Base-by-base conservation (phyloP, 306 rosid species). In the Ceratonia siliqua region DNA sequence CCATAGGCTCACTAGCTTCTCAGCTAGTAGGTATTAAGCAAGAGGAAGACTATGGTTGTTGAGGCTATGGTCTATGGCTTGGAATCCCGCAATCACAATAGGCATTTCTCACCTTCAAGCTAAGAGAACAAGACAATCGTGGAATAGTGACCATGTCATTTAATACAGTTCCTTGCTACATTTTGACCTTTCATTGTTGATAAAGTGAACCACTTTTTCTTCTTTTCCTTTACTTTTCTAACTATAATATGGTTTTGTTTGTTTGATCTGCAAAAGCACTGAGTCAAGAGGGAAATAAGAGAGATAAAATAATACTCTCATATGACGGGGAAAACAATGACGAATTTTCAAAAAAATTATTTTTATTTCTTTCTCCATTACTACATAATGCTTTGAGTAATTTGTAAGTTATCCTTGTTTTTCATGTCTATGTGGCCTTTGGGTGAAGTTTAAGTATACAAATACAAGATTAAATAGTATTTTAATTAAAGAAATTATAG, bases 21-120 rank as follows among this genome's bases (percentile, higher is more conserved):
- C 18, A 50, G 5, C 32, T 24, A 42, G 10, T 8, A 4, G 21
- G 30, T 28, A 9, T 14, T 6, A 6, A 55, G 46, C 36, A 61
- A 48, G 50, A 24, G 50, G 39, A 25, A 65, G 25, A 46, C 30
- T 5, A 9, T 32, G 74, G 58, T 27, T 57, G 20, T 65, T 35
- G 21, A 70, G 76, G 46, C 72, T 27, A n/a, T 25, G 39, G 45
- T 28, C 68, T 39, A 27, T 42, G 61, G 39, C 10, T 64, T 64
- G 48, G 77, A 68, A 28, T 79, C 85, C 85, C 77, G 78, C 79
- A 52, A 78, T 27, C 45, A 70, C 56, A 53, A 25, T 38, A 55
- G 79, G 68, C 39, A 79, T 3, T 6, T 35, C 70, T 76, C 82
- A 52, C 78, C 86, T 85, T 79, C 78, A 85, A 85, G 89, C 68